A percentile compares a stretch with the other conserved stretches of the same genome.
Evolutionary conservation across 2,329 filamentous ascomycete species (phyloP).

Genomic region (Thielaviopsis musarum): DNA sequence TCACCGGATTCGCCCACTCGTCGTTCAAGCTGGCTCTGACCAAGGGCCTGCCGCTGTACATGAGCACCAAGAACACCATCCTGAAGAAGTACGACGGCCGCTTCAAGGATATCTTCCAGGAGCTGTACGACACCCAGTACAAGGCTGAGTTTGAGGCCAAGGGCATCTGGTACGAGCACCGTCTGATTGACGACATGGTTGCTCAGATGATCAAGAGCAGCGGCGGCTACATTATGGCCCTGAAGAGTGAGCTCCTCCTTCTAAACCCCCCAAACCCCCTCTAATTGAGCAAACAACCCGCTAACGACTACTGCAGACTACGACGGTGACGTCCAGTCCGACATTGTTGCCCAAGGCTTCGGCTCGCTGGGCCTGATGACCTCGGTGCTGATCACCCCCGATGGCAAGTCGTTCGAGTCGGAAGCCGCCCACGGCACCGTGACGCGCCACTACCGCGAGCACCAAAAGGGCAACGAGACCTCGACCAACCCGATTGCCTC

Average conservation of each 20-base stretch:
- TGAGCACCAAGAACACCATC: constrained; percentile 99
- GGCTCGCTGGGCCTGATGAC: constrained; percentile 98
- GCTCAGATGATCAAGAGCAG: constrained; percentile 99
- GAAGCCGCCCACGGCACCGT: constrained; percentile 98
- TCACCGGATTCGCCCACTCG: constrained; percentile 84
- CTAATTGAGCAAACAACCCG: neutral
- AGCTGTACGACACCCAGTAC: constrained; percentile 80
- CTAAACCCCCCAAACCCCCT: neutral
- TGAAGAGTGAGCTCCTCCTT: constrained; percentile 66
- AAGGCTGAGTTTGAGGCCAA: constrained; percentile 77
- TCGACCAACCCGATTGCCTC: constrained; percentile 97
- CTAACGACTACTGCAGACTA: constrained; percentile 49
- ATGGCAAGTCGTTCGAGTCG: constrained; percentile 92
- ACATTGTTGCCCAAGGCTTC: constrained; percentile 96
- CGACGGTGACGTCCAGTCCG: constrained; percentile 96
- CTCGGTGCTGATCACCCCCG: constrained; percentile 88
- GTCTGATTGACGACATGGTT: constrained; percentile 98
- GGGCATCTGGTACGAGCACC: constrained; percentile 98
- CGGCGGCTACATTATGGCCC: constrained; percentile 89
- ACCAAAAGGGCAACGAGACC: constrained; percentile 94
- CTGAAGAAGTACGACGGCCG: constrained; percentile 96
- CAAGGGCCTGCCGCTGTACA: constrained; percentile 86
- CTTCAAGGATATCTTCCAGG: constrained; percentile 99
- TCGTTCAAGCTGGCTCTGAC: constrained; percentile 88
- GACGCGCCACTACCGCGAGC: constrained; percentile 94